A percentile compares a stretch with the other conserved stretches of the same genome.
phyloP scores from a whole-genome alignment of 805 yeast genomes.

The Martiniozyma abietophila region DNA sequence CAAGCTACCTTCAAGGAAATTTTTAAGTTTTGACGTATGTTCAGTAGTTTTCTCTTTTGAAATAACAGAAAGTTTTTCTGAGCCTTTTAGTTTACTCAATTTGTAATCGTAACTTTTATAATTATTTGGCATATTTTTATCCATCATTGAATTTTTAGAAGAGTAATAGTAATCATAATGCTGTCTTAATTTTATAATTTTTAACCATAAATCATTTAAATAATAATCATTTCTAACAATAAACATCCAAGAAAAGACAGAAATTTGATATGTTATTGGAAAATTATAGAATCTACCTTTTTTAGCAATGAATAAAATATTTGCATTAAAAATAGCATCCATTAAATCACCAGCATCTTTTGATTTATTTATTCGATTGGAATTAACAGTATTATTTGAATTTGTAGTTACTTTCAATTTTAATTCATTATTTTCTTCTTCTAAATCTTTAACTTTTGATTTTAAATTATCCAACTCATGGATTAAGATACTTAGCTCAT shows the following conservation, averaged over 20 bases:
- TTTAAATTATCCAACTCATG: constrained; percentile 18
- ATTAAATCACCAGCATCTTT: constrained; percentile 22
- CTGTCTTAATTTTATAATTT: constrained; percentile 27
- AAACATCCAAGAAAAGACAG: constrained; percentile 51
- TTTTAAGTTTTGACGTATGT: constrained; percentile 26
- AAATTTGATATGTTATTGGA: constrained; percentile 30
- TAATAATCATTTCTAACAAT: constrained; percentile 52
- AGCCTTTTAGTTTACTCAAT: constrained; percentile 18
- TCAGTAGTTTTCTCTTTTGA: constrained; percentile 21
- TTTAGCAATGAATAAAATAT: constrained; percentile 29
- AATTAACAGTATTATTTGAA: background rate
- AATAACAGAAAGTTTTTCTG: constrained; percentile 11
- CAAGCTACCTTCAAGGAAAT: constrained; percentile 23
- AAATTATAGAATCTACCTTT: constrained; percentile 27
- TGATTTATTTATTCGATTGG: constrained; percentile 9
- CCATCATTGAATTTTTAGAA: constrained; percentile 22
- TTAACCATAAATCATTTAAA: constrained; percentile 42
- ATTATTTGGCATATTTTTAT: constrained; percentile 22
- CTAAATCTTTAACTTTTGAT: constrained; percentile 22
- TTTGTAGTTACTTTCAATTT: constrained; percentile 5
- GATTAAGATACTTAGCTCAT: constrained; percentile 2
- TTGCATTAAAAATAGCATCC: constrained; percentile 27
- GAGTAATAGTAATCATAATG: constrained; percentile 30
- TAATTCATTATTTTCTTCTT: constrained; percentile 20
- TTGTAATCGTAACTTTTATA: constrained; percentile 25